Percentiles rank a stretch among this genome's conserved stretches.
phyloP scores from a whole-genome alignment of 495 filamentous ascomycete genomes.

The Trichocladium antarcticum region DNA sequence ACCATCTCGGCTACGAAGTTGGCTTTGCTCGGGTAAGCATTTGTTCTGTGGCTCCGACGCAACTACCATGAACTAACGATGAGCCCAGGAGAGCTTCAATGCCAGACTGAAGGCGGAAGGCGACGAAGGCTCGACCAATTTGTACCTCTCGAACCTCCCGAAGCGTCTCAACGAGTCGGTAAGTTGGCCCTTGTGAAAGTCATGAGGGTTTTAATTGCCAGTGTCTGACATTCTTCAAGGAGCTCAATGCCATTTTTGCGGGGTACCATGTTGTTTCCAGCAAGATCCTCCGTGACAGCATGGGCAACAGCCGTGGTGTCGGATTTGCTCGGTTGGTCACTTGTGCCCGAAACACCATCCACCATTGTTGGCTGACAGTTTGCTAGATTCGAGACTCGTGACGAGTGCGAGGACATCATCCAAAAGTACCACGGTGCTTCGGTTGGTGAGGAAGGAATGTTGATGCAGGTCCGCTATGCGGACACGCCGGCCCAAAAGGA shows the following conservation, averaged over 20 bases:
- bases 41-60: background rate
- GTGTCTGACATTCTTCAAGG: constrained; percentile 33
- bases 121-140: constrained; percentile 77
- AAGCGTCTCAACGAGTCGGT: constrained; percentile 81
- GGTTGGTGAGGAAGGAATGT: constrained; percentile 58
- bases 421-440: constrained; percentile 64
- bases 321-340: constrained; percentile 80
- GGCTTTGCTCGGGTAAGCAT: constrained; percentile 74
- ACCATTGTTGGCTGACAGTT: constrained; percentile 15
- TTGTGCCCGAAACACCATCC: background rate
- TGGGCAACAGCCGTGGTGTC: constrained; percentile 88
- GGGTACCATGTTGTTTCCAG: constrained; percentile 77
- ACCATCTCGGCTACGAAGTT: constrained; percentile 86
- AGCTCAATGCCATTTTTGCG: constrained; percentile 65
- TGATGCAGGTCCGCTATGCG: constrained; percentile 89
- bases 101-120: constrained; percentile 85
- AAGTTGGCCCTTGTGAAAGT: constrained; percentile 17
- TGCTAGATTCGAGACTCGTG: constrained; percentile 70
- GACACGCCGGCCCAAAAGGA: constrained; percentile 94
- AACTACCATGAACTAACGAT: constrained; percentile 2
- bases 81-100: constrained; percentile 78
- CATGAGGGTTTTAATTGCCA: background rate
- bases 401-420: constrained; percentile 79
- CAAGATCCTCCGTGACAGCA: constrained; percentile 82
- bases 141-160: constrained; percentile 94